Evolutionary conservation across 2,329 filamentous ascomycete genomes (phyloP).

Genomic region (Sporothrix dimorphospora): DNA sequence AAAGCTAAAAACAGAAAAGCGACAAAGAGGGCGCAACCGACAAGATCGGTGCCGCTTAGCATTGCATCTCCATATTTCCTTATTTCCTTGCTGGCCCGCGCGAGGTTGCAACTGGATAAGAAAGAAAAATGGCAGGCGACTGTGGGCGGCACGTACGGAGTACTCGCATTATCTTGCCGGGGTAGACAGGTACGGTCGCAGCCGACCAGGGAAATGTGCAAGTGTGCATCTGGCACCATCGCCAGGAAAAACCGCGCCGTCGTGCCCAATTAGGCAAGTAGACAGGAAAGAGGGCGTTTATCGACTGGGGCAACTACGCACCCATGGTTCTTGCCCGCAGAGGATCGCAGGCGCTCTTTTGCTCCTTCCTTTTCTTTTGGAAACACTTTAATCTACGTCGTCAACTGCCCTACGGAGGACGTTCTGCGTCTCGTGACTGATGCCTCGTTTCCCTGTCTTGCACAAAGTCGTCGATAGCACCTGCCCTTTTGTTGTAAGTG

Average conservation of each 20-base stretch:
- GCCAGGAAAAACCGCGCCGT: conserved; percentile 13
- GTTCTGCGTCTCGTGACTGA: background rate
- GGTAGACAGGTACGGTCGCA: background rate
- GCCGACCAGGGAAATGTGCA: conserved; percentile 9
- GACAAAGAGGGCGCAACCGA: background rate
- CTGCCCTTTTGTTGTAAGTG: conserved; percentile 15
- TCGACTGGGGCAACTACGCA: background rate
- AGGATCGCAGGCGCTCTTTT: background rate
- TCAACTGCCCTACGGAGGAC: background rate
- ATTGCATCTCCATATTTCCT: background rate
- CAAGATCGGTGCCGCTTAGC: background rate
- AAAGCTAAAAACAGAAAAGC: background rate
- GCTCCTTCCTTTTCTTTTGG: conserved; percentile 1
- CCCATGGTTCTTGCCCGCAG: background rate
- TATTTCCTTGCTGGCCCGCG: background rate
- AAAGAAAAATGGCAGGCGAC: background rate
- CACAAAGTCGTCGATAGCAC: background rate
- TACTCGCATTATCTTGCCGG: background rate
- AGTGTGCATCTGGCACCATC: background rate
- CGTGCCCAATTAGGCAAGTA: conserved; percentile 18
- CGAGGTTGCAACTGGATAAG: background rate
- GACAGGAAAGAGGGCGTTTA: background rate
- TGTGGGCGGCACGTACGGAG: background rate
- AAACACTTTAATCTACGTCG: background rate
- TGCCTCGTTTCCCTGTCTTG: background rate